A percentile compares a stretch with the other conserved stretches of the same genome.
Conservation (phyloP, 805 yeast genomes). For the Candida berthetii region DNA sequence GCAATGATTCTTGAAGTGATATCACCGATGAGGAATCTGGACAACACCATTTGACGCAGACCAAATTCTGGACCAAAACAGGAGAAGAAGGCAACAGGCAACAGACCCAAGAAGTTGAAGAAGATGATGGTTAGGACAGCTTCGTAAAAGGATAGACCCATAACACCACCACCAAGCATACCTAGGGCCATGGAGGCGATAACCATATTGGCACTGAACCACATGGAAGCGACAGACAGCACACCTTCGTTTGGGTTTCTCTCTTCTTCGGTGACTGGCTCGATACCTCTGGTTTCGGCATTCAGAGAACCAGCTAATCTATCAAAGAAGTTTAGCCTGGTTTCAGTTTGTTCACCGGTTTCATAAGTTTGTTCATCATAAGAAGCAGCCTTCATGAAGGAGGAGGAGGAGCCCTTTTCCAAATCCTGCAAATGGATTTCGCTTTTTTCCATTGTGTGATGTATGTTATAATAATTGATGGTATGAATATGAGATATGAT, state of each 20-base stretch:
- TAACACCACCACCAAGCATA: conserved; percentile 58
- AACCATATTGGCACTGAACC: conserved; percentile 88
- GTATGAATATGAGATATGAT: no score
- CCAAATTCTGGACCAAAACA: conserved; percentile 81
- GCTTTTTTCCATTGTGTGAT: neutral
- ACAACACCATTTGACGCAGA: conserved; percentile 79
- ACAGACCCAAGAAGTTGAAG: conserved; percentile 65
- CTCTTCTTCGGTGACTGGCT: conserved; percentile 73
- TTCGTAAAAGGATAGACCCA: conserved; percentile 69
- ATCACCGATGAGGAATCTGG: conserved; percentile 76
- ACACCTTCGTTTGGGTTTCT: conserved; percentile 56
- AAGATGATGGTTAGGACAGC: conserved; percentile 60
- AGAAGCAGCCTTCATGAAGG: neutral
- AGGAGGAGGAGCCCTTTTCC: neutral
- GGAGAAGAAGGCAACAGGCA: conserved; percentile 80
- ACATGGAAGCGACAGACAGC: conserved; percentile 75
- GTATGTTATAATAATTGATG: neutral
- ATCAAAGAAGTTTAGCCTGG: conserved; percentile 16
- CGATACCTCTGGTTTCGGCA: conserved; percentile 73
- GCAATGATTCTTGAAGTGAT: conserved; percentile 72
- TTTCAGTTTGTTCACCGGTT: conserved; percentile 2
- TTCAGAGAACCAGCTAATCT: conserved; percentile 20
- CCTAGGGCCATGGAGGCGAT: conserved; percentile 81
- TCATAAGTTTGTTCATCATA: neutral
- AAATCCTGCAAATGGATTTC: neutral